A percentile compares a stretch with the other conserved stretches of the same genome.
These are phyloP conservation scores for Tritrichomonas musculus DNA, from an alignment of 208 protist genomes.

Conservation along the genomic window DNA sequence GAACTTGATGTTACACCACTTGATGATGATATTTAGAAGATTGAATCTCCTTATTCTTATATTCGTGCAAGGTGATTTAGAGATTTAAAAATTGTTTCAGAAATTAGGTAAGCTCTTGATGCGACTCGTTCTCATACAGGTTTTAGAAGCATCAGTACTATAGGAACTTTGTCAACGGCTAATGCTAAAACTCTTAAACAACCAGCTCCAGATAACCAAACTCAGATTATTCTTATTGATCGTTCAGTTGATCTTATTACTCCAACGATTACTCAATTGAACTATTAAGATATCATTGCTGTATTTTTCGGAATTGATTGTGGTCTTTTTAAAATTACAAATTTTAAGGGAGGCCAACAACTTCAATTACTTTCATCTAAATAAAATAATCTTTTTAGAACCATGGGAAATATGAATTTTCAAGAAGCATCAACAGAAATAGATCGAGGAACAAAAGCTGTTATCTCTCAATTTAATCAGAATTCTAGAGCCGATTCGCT, in stretches of 20 bases:
- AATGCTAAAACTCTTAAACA: background rate
- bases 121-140: background rate
- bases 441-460: background rate
- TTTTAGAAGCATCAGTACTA: background rate
- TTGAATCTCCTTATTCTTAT: background rate
- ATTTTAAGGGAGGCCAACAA: background rate
- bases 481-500: background rate
- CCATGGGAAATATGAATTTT: background rate
- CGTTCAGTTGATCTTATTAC: background rate
- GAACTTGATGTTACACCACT: background rate
- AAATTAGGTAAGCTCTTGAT: background rate
- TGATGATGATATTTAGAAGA: background rate
- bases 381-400: background rate
- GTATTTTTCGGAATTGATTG: slow-evolving; percentile 25
- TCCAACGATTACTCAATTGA: slow-evolving; percentile 8
- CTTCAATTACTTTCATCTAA: background rate
- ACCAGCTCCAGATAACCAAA: background rate
- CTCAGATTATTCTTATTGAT: background rate
- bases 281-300: background rate
- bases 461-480: background rate
- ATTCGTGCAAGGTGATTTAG: background rate
- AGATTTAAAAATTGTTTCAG: background rate
- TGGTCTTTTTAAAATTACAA: background rate
- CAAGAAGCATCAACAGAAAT: background rate
- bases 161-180: background rate